Evolutionary conservation across 768 basidiomycete genomes (phyloP).

Genomic region (Pleurotus tuber-regium): DNA sequence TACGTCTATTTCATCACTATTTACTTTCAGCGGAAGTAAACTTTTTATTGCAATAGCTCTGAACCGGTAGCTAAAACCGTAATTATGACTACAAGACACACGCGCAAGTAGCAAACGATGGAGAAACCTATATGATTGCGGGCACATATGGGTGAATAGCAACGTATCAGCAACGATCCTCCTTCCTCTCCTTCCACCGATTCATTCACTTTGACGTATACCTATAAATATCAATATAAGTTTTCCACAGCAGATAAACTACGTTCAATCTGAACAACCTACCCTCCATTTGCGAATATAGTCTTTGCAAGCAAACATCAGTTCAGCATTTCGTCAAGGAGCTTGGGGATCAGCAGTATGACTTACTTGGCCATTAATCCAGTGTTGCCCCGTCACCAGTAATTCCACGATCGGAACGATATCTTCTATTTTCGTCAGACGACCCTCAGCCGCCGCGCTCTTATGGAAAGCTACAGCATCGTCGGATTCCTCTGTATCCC

Average conservation of each 20-base stretch:
- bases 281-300: conserved; percentile 1
- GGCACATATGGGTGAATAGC: too few species aligned
- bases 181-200: too few species aligned
- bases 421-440: neutral
- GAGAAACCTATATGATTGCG: too few species aligned
- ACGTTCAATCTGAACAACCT: neutral
- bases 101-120: too few species aligned
- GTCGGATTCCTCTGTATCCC: neutral
- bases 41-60: too few species aligned
- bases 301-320: neutral
- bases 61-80: too few species aligned
- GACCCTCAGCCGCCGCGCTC: neutral
- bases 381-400: neutral
- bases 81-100: too few species aligned
- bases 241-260: neutral
- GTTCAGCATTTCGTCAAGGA: neutral
- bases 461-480: conserved; percentile 1
- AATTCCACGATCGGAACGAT: neutral
- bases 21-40: too few species aligned
- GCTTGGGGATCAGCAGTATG: neutral
- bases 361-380: neutral
- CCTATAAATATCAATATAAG: neutral
- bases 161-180: too few species aligned
- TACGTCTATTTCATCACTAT: too few species aligned
- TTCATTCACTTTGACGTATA: neutral